Base-by-base conservation (phyloP, 768 basidiomycete genomes). In the Termitomyces sp. region DNA sequence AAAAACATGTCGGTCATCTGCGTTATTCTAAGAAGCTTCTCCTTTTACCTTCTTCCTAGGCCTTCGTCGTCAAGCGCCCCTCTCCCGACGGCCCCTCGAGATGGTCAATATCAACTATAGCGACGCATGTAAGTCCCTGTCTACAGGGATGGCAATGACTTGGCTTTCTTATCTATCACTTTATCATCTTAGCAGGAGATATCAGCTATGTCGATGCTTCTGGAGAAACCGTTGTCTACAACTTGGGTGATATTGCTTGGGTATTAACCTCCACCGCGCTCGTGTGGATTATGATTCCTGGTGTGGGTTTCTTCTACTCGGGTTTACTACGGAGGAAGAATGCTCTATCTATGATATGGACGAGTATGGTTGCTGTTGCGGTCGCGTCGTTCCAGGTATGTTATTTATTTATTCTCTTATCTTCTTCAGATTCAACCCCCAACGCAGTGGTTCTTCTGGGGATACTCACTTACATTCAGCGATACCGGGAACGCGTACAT, bases 361-460 rank as follows among this genome's bases (percentile, higher is more conserved):
- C 88, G 16, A 84, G 83, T 52, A 85, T 94, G 79, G 79, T 88
- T 61, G 81, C 83, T 0, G 64, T 94, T 12, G 94, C 86, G 0
- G 80, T 89, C 61, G 89, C 93, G 31, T 86, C 86, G 4, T 93
- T 94, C 74, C 88, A 93, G 77, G 91, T 91, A 57, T 55, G 82
- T 76, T 58, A 38, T 7, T 23, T 46, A 25, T 23, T 27, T 38
- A 13, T 23, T 16, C 32, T 42, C 38, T 12, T 44, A 35, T n/a
- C 7, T 2, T 18, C 13, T 10, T 35, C 11, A 20, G 2, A 43
- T 41, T 29, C 20, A 7, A 6, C 29, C 41, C 61, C 4, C 22
- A 36, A 56, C 56, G 15, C 58, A 94, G 88, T 95, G 93, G 93
- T 94, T 93, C 77, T 94, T 96, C 79, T 97, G 95, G 95, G 95